phyloP scores from a whole-genome alignment of 192 early-diverging fungal genomes.

The Gamsiella multidivaricata region DNA sequence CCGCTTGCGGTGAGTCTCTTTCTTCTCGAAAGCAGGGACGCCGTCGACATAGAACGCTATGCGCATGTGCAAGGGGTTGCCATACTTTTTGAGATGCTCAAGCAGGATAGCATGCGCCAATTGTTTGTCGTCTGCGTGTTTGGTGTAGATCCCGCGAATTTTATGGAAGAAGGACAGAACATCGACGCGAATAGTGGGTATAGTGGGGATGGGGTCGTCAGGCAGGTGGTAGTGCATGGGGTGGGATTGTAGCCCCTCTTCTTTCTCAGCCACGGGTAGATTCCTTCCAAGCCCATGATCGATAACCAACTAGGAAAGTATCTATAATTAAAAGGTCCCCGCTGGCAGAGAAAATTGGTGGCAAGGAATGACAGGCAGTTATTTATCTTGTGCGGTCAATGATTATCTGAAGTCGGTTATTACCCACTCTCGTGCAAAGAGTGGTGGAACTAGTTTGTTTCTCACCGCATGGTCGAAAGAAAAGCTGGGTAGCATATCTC shows the following conservation, averaged over 20 bases:
- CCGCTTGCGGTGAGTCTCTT: conserved; percentile 5
- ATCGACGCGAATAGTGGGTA: conserved; percentile 5
- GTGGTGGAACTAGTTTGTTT: no score
- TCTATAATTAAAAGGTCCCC: no score
- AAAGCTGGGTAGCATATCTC: no score
- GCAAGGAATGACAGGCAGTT: no score
- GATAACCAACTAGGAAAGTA: not conserved
- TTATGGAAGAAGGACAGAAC: not conserved
- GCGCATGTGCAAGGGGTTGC: not conserved
- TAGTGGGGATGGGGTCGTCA: not conserved
- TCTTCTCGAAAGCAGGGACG: conserved; percentile 11
- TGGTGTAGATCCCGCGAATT: not conserved
- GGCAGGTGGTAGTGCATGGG: not conserved
- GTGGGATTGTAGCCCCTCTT: not conserved
- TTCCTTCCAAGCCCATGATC: not conserved
- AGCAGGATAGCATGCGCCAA: not conserved
- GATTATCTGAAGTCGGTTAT: no score
- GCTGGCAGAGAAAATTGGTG: no score
- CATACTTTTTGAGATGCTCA: not conserved
- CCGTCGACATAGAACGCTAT: conserved; percentile 16
- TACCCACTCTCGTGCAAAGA: no score
- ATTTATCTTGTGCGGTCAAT: no score
- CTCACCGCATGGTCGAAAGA: no score
- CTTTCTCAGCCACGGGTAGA: not conserved
- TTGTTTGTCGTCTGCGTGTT: not conserved